Base-by-base conservation (phyloP, 2,329 filamentous ascomycete genomes). In the Epicoccum nigrum region DNA sequence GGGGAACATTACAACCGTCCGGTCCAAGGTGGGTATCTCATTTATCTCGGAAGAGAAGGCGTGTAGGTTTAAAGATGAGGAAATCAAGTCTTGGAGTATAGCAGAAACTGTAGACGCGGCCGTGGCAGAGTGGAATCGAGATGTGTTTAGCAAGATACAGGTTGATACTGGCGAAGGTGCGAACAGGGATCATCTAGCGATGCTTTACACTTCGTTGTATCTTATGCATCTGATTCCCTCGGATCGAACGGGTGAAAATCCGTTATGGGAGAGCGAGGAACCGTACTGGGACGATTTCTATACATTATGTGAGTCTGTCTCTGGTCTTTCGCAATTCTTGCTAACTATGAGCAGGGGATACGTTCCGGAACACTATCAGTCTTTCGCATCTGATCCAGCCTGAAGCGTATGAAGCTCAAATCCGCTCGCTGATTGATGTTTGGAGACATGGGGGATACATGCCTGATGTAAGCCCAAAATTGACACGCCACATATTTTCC, bases 261-360 rank as follows among this genome's bases (percentile, higher is more conserved):
- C 86, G 0, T 68, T 80, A 0, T 90, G 86, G 86, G 65, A 76
- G 2, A 86, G 84, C 0, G 63, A 69, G 0, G 87, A 89, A 67
- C 86, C 86, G 3, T 88, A 87, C 59, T 90, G 86, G 63, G 84
- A 88, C 52, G 86, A 89, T 49, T 84, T 86, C 15, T 89, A 88
- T 60, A 88, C 86, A 0, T 80, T 87, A 21, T 89, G 87, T 60
- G 52, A 45, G 56, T 44, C 7, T 1, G 17, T 13, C 20, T 8
- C 20, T 58, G 45, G 55, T 58, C 76, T 63, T 84, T 86, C 67
- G 7, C 5, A 9, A 6, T 2, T 9, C 19, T 12, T 16, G 13
- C 45, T 43, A n/a, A 55, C 5, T 87, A 82, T 43, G 87, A 15
- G 85, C 71, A 89, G 25, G 59, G n/a, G 86, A 90, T 58, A 84